These are phyloP conservation scores for Oryza punctata DNA, from an alignment of 176 grass and related monocot genomes.

Conservation along the genomic window DNA sequence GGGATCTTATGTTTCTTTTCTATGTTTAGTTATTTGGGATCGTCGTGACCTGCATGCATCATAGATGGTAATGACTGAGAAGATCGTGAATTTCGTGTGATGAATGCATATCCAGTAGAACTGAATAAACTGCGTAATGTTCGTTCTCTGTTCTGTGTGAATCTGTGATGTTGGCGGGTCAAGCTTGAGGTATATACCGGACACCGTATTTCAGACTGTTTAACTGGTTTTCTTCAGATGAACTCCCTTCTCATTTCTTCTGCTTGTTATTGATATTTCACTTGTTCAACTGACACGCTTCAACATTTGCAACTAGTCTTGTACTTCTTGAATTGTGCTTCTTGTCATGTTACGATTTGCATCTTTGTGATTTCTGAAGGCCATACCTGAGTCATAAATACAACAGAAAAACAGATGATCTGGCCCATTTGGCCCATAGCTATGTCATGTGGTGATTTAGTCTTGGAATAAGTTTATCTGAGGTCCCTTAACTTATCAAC, in stretches of 20 bases:
- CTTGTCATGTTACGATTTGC: not conserved
- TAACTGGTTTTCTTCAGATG: not conserved
- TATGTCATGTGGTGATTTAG: too few species aligned
- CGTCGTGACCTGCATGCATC: not conserved
- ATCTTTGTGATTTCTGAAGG: too few species aligned
- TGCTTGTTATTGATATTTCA: too few species aligned
- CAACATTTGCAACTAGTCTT: not conserved
- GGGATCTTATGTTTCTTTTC: not conserved
- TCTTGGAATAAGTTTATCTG: too few species aligned
- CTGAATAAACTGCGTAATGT: not conserved
- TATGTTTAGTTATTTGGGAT: not conserved
- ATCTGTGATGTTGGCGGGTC: too few species aligned
- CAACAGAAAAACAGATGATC: too few species aligned
- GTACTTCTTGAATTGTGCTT: not conserved
- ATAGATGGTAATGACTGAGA: not conserved
- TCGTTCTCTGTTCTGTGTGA: too few species aligned
- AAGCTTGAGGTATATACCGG: too few species aligned
- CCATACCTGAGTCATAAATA: too few species aligned
- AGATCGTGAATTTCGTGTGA: not conserved
- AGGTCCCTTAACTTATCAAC: too few species aligned
- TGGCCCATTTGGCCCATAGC: too few species aligned
- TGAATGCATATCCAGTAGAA: not conserved
- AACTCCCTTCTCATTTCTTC: not conserved
- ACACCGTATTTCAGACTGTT: not conserved
- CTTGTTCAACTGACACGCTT: not conserved